A percentile compares a stretch with the other conserved stretches of the same genome.
Conservation (phyloP, 345 rosid species). For the Psidium friedrichsthalianum region DNA sequence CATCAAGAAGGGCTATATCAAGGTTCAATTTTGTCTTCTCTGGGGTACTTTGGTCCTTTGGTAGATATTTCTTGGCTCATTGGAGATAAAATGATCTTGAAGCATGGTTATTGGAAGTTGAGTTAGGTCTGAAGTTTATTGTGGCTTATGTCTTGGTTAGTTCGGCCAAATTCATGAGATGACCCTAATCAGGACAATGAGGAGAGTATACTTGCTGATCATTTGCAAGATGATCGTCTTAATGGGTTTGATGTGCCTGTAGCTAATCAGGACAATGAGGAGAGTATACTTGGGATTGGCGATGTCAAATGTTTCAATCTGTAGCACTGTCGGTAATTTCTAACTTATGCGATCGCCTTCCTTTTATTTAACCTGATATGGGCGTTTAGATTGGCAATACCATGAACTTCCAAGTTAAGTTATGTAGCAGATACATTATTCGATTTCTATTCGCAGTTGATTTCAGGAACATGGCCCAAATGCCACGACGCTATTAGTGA, state of each 20-base stretch:
- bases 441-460: background rate
- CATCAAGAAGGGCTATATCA: conserved; percentile 82
- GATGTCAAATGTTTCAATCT: background rate
- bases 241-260: background rate
- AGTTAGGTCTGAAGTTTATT: background rate
- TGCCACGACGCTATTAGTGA: background rate
- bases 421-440: background rate
- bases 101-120: background rate
- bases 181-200: background rate
- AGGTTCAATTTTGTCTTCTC: conserved; percentile 22
- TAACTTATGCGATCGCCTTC: background rate
- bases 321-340: background rate
- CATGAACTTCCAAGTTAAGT: background rate
- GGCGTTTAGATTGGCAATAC: background rate
- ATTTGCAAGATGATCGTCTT: background rate
- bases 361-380: background rate
- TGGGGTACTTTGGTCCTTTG: background rate
- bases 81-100: background rate
- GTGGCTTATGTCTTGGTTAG: background rate
- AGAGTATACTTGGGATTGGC: background rate
- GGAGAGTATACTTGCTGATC: background rate
- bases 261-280: background rate
- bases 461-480: background rate
- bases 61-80: background rate
- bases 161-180: background rate